Evolutionary conservation across 768 basidiomycete species (phyloP), one percentile per base, ranked within the genome.

Genomic region (Boletus vermiculosoides): DNA sequence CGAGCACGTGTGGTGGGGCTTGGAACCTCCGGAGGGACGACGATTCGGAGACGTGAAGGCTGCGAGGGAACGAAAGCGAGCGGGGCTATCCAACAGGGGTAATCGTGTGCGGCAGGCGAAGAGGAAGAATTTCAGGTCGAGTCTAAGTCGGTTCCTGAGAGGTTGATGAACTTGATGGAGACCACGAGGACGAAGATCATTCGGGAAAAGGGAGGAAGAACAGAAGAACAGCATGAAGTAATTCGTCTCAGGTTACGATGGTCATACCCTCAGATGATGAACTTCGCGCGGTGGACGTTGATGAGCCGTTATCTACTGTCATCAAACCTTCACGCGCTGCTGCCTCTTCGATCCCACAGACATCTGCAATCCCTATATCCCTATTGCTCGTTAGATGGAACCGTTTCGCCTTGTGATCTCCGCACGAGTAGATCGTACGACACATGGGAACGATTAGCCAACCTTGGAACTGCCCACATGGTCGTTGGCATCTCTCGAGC

Each of bases 381-480:
- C 6, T 20, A 10, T 16, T 12, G 22, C n/a, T 40, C 31, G 28
- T 44, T 5, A 5, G 5, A 36, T 15, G 20, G 25, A 50, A 37
- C 6, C n/a, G 31, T 16, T 3, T 20, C 28, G 4, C 9, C 2
- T 28, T 16, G 52, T 25, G 22, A 28, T 47, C 11, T 25, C 22
- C 11, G 11, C 45, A 23, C 11, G 20, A 5, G 22, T 11, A 91
- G 88, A 81, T 92, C 56, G 78, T 92, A 1, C 81, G 81, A 47
- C 88, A 91, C 68, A 92, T 92, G 89, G 88, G 87, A 44, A 86
- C 80, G 36, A 90, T 91, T 79, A 84, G 90, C 64, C 88, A 90
- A 60, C 90, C 90, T 1, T 92, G 90, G 90, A 87, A 90, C 55
- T 92, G 90, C 66, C 90, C 90, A n/a, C 90, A 92, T 66, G 90